Evolutionary conservation across 768 basidiomycete genomes (phyloP), one percentile per base, ranked within the genome.

Genomic region (Tylopilus balloui): DNA sequence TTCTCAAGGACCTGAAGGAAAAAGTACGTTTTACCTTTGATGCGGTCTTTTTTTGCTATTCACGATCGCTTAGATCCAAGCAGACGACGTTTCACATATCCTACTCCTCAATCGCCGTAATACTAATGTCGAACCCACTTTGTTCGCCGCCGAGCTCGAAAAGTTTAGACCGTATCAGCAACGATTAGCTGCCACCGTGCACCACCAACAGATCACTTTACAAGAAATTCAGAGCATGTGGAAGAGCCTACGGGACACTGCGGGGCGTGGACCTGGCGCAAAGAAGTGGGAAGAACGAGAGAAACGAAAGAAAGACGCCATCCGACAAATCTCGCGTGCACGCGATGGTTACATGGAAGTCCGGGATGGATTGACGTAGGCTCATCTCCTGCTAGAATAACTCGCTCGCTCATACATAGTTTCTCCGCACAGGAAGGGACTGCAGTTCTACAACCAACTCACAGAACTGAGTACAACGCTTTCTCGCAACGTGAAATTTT

Each of bases 41-140:
- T 11, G 24, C 14, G 8, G 12, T 10, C 21, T 19, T 9, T n/a
- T 23, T 17, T 19, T 40, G 3, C n/a, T 3, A n/a, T 45, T 45
- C 36, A 51, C 27, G 28, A 20, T 21, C 23, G n/a, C 28, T 32
- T 56, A 98, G 93, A 79, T 96, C 40, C 96, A 97, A 81, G 74
- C 78, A 23, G 96, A 99, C 69, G 96, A 99, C 56, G 95, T 98
- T 23, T 99, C 95, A 0, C 92, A 95, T 63, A 76, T 96, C 1
- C 79, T 98, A 0, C 78, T 99, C 4, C 79, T 97, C 42, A 95
- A 95, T 64, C 83, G 92, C 27, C 86, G 92, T 21, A 88, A 92
- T 55, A 75, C 80, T 13, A 79, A 80, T 20, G 86, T 88, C 10
- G 92, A 97, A 56, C 86, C 88, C 0, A 78, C 90, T 0, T 74